Evolutionary conservation across 2,329 filamentous ascomycete genomes (phyloP).

Genomic region (Fusarium longipes): DNA sequence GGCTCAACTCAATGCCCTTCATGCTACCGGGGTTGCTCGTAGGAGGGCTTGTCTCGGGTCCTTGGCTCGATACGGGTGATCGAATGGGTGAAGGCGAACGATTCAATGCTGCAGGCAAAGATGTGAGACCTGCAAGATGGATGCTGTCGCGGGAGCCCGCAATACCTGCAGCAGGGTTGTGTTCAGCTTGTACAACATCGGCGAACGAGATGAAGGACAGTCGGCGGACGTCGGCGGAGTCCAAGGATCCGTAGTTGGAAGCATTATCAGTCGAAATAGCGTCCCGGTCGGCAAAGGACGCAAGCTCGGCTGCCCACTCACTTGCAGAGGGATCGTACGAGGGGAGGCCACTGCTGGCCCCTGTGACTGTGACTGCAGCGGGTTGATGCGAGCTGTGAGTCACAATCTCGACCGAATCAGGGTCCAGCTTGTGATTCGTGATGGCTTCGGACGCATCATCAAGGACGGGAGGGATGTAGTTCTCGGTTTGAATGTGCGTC

Average conservation of each 20-base stretch:
- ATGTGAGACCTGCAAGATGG: constrained; percentile 74
- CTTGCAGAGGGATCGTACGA: constrained; percentile 57
- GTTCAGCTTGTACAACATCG: constrained; percentile 90
- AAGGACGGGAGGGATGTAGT: constrained; percentile 90
- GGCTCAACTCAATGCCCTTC: constrained; percentile 78
- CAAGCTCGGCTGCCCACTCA: constrained; percentile 69
- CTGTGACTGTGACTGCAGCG: constrained; percentile 74
- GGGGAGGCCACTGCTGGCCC: constrained; percentile 51
- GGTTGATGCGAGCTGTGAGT: constrained; percentile 87
- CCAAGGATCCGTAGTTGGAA: constrained; percentile 81
- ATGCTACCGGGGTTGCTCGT: constrained; percentile 80
- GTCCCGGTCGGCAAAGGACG: constrained; percentile 62
- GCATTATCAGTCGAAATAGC: constrained; percentile 66
- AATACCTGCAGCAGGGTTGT: constrained; percentile 66
- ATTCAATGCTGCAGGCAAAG: constrained; percentile 64
- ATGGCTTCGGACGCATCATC: constrained; percentile 93
- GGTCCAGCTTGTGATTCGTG: constrained; percentile 84
- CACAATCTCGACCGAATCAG: constrained; percentile 91
- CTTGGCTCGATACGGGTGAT: constrained; percentile 80
- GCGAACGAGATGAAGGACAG: constrained; percentile 97
- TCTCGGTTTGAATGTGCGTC: constrained; percentile 91
- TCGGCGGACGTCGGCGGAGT: constrained; percentile 79
- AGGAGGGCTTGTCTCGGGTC: constrained; percentile 75
- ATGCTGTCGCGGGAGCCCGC: constrained; percentile 74
- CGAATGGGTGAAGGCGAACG: constrained; percentile 84